Base-by-base conservation (phyloP, 2,329 filamentous ascomycete species). In the Aspergillus brunneoviolaceus region DNA sequence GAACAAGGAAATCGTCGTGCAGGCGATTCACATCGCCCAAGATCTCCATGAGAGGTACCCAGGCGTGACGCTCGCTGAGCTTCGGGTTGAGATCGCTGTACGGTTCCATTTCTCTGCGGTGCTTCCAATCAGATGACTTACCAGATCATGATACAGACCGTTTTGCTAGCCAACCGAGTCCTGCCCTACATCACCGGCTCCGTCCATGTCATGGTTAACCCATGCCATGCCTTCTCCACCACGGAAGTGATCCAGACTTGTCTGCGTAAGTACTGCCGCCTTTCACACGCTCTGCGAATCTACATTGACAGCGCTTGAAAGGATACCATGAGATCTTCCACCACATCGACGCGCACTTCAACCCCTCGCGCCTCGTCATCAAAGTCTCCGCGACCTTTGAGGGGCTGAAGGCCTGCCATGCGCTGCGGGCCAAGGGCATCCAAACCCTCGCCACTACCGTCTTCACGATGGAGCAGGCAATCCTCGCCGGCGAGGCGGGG, bases 391-490 rank as follows among this genome's bases (percentile, higher is more conserved):
- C 58, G 5, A 60, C 58, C 1, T 60, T 54, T 49, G 58, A 57
- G 31, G 58, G 58, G 10, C 53, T 60, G 11, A 54, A 60, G 5
- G 58, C 49, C 23, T 56, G 53, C 23, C 53, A 54, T 10, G 42
- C 33, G 6, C 54, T 60, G 16, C 35, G n/a, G 1, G 5, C 35
- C 4, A 4, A 49, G n/a, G 49, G 31, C 1, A 53, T 60, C 85
- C 60, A 61, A 11, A 57, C 59, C 9, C 54, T 63, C 5, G 61
- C 29, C 12, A 63, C 61, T 0, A 85, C 84, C 3, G 74, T 88
- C 59, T 88, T 87, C 66, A 81, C 81, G 47, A 78, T 87, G 65
- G 82, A 84, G 58, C 85, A 87, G 66, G 85, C 83, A 0, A 77
- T 77, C 0, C 72, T 86, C 2, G 85, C 85, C 0, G 81, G 78